Evolutionary conservation across 805 yeast species (phyloP), one percentile per base, ranked within the genome.

Genomic region (Saccharomycopsis sp.): DNA sequence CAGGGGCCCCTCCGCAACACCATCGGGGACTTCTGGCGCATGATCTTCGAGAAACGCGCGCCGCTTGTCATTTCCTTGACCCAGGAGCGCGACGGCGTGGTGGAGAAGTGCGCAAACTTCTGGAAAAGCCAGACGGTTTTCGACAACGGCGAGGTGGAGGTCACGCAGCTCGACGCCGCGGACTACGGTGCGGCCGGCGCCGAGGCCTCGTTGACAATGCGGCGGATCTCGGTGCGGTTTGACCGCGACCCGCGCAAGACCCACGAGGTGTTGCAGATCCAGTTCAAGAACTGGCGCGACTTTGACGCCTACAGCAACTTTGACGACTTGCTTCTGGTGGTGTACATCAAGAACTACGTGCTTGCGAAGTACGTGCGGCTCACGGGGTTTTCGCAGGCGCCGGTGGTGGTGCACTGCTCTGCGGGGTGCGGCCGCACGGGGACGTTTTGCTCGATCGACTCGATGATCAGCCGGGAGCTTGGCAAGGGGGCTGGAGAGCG

Each of bases 351-450:
- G 51, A 52, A 34, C 5, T 47, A 20, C 46, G 14, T 54, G 21
- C 16, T 64, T 46, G 14, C 15, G 18, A 24, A 44, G 24, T 24
- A 24, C 21, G 8, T 37, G 18, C 34, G 53, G 21, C 5, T 34
- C 20, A 51, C 34, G 8, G 20, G 24, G 3, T 40, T 5, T 2
- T 18, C 37, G 5, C 16, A 47, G 2, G 5, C 48, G 5, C 92
- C 94, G 20, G 77, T 84, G 3, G 68, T 90, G 51, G 88, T 87
- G 24, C 98, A 92, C 71, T 92, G 99, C 67, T 89, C 97, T 4
- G 98, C 98, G 1, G 99, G 99, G 0, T 91, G 96, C 67, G 99
- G 99, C 18, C 76, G 99, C 58, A 90, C 98, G 0, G 99, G 99
- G 1, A 88, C 97, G 1, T 86, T 85, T 67, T 82, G 91, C 61